Base-by-base conservation (phyloP, 2,329 filamentous ascomycete genomes). In the Aspergillus carbonarius region DNA sequence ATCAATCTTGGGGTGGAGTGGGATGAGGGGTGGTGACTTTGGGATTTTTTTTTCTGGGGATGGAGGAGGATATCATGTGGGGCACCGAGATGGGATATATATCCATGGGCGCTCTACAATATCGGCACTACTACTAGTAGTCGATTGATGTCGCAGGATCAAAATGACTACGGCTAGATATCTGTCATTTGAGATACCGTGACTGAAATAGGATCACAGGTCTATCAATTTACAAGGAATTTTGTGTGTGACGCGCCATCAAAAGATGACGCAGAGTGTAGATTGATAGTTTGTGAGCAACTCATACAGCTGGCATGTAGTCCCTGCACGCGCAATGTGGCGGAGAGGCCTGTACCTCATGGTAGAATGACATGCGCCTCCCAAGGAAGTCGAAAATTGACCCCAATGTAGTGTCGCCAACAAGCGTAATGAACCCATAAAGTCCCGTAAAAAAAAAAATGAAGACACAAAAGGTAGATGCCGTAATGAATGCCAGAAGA, bases 251-350 rank as follows among this genome's bases (percentile, higher is more conserved):
- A 56, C n/a, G 25, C 40, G 27, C 30, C 37, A 53, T 49, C 32
- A 37, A 32, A 5, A 48, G 42, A 39, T 54, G 58, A 53, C 57
- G 55, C 37, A 54, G 54, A 63, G 56, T 57, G 57, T 65, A 59
- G 57, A 65, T 58, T 61, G 51, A 54, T 63, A 55, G 23, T 58
- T 46, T 57, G 37, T 60, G 23, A 54, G 52, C 34, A 50, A 50
- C 54, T 55, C 40, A 57, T 56, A 42, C 37, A 23, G 51, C 27
- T n/a, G 32, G 35, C 37, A 54, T 44, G 34, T 30, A 44, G 18
- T 35, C 17, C 27, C 39, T 20, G 27, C 51, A 54, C 18, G 37
- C 51, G 44, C 39, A 32, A 30, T 15, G 17, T 42, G 37, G 27
- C 54, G 17, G 47, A 35, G 55, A 56, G 54, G 55, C 52, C 35